Conservation (phyloP, 352 stramenopile species). For the Globisporangium emineosum region DNA sequence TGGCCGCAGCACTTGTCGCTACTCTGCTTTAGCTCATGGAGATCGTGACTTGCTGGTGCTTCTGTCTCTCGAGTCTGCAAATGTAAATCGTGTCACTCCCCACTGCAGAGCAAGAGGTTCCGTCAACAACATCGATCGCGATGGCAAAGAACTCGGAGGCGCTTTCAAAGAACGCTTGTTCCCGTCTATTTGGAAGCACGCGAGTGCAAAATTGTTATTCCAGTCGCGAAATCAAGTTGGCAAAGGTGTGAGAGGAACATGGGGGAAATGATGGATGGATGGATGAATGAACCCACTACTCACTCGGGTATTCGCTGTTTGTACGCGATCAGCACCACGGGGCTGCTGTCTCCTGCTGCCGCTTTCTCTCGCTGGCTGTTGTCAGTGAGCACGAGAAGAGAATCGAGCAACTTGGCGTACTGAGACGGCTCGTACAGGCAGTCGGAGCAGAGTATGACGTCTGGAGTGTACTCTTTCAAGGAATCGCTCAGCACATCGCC, state of each 20-base stretch:
- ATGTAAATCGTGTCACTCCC: constrained; percentile 47
- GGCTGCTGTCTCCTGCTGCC: background rate
- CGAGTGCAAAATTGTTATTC: too few relatives aligned
- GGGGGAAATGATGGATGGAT: background rate
- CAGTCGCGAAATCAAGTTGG: background rate
- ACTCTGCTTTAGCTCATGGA: background rate
- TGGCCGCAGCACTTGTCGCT: background rate
- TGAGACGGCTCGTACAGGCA: constrained; percentile 60
- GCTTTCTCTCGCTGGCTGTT: background rate
- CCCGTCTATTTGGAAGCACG: constrained; percentile 16
- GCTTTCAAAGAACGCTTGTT: constrained; percentile 42
- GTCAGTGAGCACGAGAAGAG: constrained; percentile 38
- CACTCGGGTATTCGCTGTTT: constrained; percentile 60
- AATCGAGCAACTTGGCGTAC: constrained; percentile 36
- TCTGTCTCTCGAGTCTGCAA: constrained; percentile 24
- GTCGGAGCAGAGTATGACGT: constrained; percentile 54
- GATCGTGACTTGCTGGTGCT: background rate
- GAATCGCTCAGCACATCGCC: constrained; percentile 5
- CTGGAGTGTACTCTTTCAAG: background rate
- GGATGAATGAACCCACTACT: constrained; percentile 14
- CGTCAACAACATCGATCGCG: constrained; percentile 22
- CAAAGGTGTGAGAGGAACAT: background rate
- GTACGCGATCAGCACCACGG: constrained; percentile 53
- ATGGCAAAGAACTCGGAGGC: constrained; percentile 39
- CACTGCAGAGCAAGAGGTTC: constrained; percentile 12